phyloP scores from a whole-genome alignment of 257 asterid species.

The Penstemon newberryi region DNA sequence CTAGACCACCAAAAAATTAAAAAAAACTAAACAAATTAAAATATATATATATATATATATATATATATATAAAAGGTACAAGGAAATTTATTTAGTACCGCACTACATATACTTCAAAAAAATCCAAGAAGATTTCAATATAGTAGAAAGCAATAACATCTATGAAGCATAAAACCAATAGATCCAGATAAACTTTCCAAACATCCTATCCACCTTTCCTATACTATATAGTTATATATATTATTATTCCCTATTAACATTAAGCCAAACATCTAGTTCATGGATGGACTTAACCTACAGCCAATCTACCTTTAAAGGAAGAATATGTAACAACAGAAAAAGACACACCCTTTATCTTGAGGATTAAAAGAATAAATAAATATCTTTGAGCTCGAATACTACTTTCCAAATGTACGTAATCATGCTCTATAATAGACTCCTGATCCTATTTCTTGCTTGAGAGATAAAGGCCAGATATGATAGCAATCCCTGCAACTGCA shows the following conservation, averaged over 20 bases:
- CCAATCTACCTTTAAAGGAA: not conserved
- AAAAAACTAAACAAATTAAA: too few species aligned
- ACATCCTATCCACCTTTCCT: not conserved
- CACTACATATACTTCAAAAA: not conserved
- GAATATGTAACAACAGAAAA: not conserved
- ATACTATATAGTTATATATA: not conserved
- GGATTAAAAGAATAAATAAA: not conserved
- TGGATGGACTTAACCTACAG: not conserved
- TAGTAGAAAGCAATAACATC: too few species aligned
- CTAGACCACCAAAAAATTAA: too few species aligned
- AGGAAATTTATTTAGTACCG: not conserved
- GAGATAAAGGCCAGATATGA: slow-evolving; percentile 63
- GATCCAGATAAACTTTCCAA: not conserved
- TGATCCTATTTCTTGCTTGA: slow-evolving; percentile 58
- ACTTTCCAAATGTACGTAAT: not conserved
- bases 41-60: too few species aligned
- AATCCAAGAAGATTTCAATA: not conserved
- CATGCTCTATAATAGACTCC: not conserved
- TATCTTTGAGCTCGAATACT: not conserved
- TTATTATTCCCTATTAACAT: not conserved
- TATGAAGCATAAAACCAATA: not conserved
- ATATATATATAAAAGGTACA: too few species aligned
- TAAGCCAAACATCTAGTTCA: not conserved
- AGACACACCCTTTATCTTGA: too few species aligned
- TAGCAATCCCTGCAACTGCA: slow-evolving; percentile 69